Evolutionary conservation across 495 filamentous ascomycete genomes (phyloP), one percentile per base, ranked within the genome.

Genomic region (Tuber brumale): DNA sequence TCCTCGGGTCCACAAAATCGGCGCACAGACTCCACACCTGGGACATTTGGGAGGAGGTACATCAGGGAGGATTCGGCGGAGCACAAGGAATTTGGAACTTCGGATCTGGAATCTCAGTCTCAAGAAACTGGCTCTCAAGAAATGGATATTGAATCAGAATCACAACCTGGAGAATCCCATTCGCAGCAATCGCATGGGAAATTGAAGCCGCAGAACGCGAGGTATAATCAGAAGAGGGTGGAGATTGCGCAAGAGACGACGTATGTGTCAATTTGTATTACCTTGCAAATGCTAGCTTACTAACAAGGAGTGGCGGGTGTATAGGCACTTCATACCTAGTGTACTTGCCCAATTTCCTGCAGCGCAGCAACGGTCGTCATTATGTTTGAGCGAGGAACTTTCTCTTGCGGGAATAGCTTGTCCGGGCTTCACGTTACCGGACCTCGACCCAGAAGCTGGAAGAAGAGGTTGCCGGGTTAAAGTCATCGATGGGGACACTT

Each of bases 401-500:
- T 69, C 70, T 3, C 70, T 80, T 9, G 41, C 43, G 23, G 39
- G 45, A 16, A 51, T 45, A 23, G 27, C 41, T 23, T 80, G 78
- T 18, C 76, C 78, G 2, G 70, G 70, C 14, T 76, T 76, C 37
- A 66, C 71, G n/a, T 43, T 80, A 41, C 77, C 77, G 21, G 21
- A 46, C 12, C 6, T 10, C 1, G 78, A 80, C 23, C 61, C 66
- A 37, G 78, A 75, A 39, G 73, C 78, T 21, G 78, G 73, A 41
- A 51, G 61, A 45, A 70, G 41, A 6, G 79, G 79, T 42, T 74
- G 75, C 18, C 71, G 79, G 31, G 70, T 81, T 23, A 72, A 72
- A 10, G 87, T 91, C 66, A 72, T 88, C 18, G 82, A 87, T 73
- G 83, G 84, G 37, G 89, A 91, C 76, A 85, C 86, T 0, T 86